phyloP scores from a whole-genome alignment of 1,284 basidiomycete genomes.

The Ganoderma lucidum region DNA sequence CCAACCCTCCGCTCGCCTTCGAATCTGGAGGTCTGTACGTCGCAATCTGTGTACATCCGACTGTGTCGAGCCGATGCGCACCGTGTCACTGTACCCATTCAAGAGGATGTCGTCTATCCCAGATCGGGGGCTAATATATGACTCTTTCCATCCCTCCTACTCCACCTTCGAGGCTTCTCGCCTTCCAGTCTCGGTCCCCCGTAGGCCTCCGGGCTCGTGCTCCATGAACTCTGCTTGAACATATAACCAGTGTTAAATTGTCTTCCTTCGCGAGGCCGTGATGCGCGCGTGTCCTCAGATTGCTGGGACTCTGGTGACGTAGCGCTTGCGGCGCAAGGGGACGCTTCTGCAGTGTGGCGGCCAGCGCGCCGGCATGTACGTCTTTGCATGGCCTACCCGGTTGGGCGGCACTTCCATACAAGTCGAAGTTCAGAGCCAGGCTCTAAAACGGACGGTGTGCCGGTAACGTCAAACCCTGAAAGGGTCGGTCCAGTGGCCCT shows the following conservation, averaged over 20 bases:
- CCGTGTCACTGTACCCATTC: neutral
- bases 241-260: constrained; percentile 5
- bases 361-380: neutral
- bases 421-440: neutral
- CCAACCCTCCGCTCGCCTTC: neutral
- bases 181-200: constrained; percentile 15
- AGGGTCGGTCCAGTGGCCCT: neutral
- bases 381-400: constrained; percentile 6
- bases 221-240: constrained; percentile 21
- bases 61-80: neutral
- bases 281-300: constrained; percentile 6
- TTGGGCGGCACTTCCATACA: constrained; percentile 4
- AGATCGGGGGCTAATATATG: neutral
- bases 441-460: neutral
- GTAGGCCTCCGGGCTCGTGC: constrained; percentile 3
- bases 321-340: neutral
- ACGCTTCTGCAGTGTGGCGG: too few relatives aligned
- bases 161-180: constrained; percentile 7
- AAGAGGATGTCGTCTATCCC: neutral
- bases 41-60: neutral
- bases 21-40: neutral
- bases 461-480: neutral
- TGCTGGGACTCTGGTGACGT: neutral
- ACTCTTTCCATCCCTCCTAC: constrained; percentile 7
- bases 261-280: constrained; percentile 1